Conservation (phyloP, 2,329 filamentous ascomycete genomes). For the Fusarium keratoplasticum region DNA sequence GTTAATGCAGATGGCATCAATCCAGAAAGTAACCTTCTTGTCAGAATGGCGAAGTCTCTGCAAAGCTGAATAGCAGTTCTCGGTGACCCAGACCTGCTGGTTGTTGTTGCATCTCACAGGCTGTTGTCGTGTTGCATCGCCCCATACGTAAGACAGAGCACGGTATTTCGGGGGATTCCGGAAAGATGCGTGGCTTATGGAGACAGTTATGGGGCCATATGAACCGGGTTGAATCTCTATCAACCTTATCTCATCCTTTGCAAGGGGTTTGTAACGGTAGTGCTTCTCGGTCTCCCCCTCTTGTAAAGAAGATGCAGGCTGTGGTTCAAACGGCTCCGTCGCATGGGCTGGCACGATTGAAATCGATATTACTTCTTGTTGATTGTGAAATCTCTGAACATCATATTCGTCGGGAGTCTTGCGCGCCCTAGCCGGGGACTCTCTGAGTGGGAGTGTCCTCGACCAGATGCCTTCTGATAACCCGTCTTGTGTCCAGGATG, state of each 20-base stretch:
- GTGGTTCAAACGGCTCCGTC: background rate
- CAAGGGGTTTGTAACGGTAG: background rate
- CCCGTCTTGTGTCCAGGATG: background rate
- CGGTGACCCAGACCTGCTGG: background rate
- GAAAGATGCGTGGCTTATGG: background rate
- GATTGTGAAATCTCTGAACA: background rate
- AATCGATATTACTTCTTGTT: background rate
- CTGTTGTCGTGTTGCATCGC: background rate
- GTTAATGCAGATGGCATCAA: background rate
- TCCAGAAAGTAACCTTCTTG: background rate
- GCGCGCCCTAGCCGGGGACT: background rate
- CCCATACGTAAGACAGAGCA: background rate
- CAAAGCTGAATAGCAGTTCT: background rate
- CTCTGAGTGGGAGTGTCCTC: background rate
- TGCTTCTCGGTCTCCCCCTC: background rate
- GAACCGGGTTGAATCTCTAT: background rate
- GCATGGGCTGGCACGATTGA: background rate
- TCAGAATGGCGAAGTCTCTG: background rate
- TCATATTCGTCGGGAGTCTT: background rate
- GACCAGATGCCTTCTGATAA: background rate
- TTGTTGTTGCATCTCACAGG: background rate
- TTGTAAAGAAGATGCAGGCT: background rate
- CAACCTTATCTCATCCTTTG: background rate
- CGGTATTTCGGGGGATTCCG: background rate
- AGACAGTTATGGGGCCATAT: background rate